Evolutionary conservation across 2,329 filamentous ascomycete genomes (phyloP).

Genomic region (Didymella keratinophila): DNA sequence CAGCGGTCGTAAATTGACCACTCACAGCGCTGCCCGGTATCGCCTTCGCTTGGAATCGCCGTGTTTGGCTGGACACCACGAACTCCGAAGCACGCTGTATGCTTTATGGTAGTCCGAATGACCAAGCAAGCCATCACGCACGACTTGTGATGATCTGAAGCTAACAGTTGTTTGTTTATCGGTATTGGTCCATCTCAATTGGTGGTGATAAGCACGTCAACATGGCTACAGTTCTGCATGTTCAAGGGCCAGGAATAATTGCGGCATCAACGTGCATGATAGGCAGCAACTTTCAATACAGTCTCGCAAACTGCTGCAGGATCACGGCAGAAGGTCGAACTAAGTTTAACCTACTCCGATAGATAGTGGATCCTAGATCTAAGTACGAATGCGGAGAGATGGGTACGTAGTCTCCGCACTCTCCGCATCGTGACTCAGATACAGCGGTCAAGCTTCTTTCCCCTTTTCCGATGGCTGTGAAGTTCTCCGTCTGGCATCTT

Average conservation of each 20-base stretch:
- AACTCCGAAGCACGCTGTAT: constrained; percentile 22
- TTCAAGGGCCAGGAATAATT: not conserved
- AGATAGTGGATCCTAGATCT: not conserved
- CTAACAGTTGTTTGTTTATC: not conserved
- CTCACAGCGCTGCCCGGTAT: constrained; percentile 22
- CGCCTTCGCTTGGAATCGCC: constrained; percentile 20
- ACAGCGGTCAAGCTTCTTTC: not conserved
- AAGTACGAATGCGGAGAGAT: not conserved
- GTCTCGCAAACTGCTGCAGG: not conserved
- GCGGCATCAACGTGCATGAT: not conserved
- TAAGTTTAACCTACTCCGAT: not conserved
- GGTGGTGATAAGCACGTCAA: not conserved
- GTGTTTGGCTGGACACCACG: constrained; percentile 9
- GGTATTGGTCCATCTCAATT: constrained; percentile 1
- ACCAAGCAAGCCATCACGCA: constrained; percentile 16
- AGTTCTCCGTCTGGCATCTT: not conserved
- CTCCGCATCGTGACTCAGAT: constrained; percentile 13
- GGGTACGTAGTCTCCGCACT: constrained; percentile 1
- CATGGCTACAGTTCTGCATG: not conserved
- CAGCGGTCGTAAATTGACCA: constrained; percentile 25
- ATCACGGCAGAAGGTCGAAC: not conserved
- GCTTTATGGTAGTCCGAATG: constrained; percentile 26
- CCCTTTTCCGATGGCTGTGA: not conserved
- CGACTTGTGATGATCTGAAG: not conserved
- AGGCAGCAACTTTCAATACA: not conserved